Evolutionary conservation across 2,329 filamentous ascomycete genomes (phyloP).

Genomic region (Fusarium buxicola): DNA sequence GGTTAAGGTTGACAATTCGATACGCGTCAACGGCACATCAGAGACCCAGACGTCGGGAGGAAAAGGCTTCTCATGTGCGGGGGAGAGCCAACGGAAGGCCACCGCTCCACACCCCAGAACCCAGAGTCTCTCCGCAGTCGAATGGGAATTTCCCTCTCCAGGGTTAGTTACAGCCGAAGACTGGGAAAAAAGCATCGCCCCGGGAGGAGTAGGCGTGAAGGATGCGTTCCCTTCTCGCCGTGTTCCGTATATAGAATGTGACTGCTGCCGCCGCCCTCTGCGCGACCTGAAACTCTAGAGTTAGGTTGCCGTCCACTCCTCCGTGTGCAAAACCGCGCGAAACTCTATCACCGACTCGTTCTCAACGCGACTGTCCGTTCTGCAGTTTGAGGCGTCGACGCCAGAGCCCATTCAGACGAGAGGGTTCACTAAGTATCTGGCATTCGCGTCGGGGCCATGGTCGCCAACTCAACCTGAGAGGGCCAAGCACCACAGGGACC

Average conservation of each 20-base stretch:
- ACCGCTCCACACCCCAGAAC: conserved; percentile 43
- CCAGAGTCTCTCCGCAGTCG: conserved; percentile 23
- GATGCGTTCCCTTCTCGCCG: conserved; percentile 20
- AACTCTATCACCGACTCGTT: conserved; percentile 28
- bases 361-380: conserved; percentile 25
- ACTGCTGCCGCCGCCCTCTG: conserved; percentile 35
- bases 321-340: conserved; percentile 24
- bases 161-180: conserved; percentile 24
- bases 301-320: conserved; percentile 22
- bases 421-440: conserved; percentile 13
- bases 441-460: conserved; percentile 16
- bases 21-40: conserved; percentile 42
- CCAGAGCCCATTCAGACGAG: conserved; percentile 3
- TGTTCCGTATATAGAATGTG: conserved; percentile 45
- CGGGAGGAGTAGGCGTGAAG: conserved; percentile 8
- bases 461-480: conserved; percentile 15
- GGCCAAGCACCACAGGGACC: conserved; percentile 7
- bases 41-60: conserved; percentile 14
- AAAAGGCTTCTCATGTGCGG: conserved; percentile 40
- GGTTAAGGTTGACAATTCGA: conserved; percentile 35
- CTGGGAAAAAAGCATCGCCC: conserved; percentile 12
- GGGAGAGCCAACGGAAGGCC: conserved; percentile 39
- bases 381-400: conserved; percentile 20
- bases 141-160: conserved; percentile 33
- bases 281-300: conserved; percentile 39